Evolutionary conservation across 169 alveolate species (phyloP).

Genomic region (Plasmodium fragile): DNA sequence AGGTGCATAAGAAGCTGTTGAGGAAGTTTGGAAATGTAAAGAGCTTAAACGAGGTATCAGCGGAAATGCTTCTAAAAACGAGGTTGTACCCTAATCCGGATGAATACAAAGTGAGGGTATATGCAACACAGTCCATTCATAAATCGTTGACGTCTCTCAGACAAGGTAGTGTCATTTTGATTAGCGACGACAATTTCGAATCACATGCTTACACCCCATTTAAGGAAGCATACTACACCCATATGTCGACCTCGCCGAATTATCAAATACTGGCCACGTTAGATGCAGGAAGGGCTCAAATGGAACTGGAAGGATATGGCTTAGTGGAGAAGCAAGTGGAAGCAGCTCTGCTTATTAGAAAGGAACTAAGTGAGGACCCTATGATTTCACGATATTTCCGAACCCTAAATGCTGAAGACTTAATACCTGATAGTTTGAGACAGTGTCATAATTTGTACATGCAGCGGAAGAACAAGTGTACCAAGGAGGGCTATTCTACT

Average conservation of each 20-base stretch:
- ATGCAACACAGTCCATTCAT: constrained; percentile 83
- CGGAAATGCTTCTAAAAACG: constrained; percentile 43
- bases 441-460: constrained; percentile 33
- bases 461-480: constrained; percentile 12
- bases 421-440: constrained; percentile 70
- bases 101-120: constrained; percentile 78
- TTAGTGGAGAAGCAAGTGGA: constrained; percentile 79
- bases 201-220: constrained; percentile 80
- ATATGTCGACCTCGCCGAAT: constrained; percentile 84
- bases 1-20: constrained; percentile 55
- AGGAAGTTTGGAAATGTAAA: constrained; percentile 70
- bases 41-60: constrained; percentile 55
- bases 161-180: constrained; percentile 80
- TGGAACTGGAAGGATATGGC: constrained; percentile 82
- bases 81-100: constrained; percentile 80
- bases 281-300: constrained; percentile 82
- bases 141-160: constrained; percentile 80
- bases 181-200: constrained; percentile 80
- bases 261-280: constrained; percentile 80
- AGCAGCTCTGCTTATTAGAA: constrained; percentile 78
- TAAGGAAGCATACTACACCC: constrained; percentile 82
- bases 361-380: constrained; percentile 74
- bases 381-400: constrained; percentile 74
- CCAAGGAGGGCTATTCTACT: constrained; percentile 8
- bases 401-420: constrained; percentile 53